Evolutionary conservation across 805 yeast genomes (phyloP).

Genomic region (Saturnispora sanitii): DNA sequence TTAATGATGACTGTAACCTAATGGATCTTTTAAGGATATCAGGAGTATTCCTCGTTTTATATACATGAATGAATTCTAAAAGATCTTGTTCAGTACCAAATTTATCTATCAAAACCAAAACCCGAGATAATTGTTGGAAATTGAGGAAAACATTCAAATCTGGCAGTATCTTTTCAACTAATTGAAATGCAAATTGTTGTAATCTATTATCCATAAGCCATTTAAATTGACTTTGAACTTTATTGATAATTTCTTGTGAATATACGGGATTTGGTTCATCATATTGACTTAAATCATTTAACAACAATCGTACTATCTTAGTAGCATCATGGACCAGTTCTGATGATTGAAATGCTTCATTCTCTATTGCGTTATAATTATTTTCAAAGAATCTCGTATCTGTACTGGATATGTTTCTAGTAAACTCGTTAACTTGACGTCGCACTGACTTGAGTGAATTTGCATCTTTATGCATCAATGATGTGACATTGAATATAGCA

Average conservation of each 20-base stretch:
- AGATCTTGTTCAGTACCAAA: constrained; percentile 17
- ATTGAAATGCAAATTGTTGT: constrained; percentile 11
- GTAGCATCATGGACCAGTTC: background rate
- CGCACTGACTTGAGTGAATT: background rate
- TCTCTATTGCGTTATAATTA: constrained; percentile 17
- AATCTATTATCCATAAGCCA: constrained; percentile 17
- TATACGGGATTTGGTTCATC: background rate
- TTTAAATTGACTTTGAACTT: constrained; percentile 15
- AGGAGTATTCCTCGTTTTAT: constrained; percentile 10
- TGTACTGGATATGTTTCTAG: constrained; percentile 18
- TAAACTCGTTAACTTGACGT: constrained; percentile 4
- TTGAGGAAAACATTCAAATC: constrained; percentile 12
- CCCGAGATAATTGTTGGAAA: constrained; percentile 10
- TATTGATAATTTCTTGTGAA: constrained; percentile 8
- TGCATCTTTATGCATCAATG: background rate
- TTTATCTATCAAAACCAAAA: constrained; percentile 18
- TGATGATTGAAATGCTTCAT: constrained; percentile 7
- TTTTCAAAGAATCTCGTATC: constrained; percentile 19
- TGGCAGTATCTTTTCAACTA: constrained; percentile 6
- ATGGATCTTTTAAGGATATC: constrained; percentile 7
- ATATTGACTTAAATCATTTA: background rate
- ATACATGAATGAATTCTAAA: constrained; percentile 12
- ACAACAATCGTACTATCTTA: background rate
- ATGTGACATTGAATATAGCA: constrained; percentile 1
- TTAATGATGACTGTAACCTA: constrained; percentile 5